A percentile compares a stretch with the other conserved stretches of the same genome.
phyloP scores from a whole-genome alignment of 164 flowering plant species.

The Amborella trichopoda region DNA sequence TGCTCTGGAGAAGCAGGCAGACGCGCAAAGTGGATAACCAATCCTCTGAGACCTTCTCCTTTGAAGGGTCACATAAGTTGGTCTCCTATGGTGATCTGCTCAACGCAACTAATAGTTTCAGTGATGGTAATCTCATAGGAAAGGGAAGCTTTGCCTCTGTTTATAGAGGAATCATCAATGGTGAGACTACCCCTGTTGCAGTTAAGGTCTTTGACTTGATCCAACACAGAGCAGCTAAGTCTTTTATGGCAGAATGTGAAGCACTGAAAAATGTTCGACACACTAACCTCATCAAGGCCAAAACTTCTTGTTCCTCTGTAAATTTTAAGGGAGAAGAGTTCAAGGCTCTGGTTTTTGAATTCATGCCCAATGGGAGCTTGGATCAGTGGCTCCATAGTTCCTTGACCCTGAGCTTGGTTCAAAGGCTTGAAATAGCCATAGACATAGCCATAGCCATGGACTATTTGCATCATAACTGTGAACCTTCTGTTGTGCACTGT shows the following conservation, averaged over 20 bases:
- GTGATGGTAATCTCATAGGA: conserved; percentile 28
- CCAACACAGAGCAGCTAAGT: conserved; percentile 15
- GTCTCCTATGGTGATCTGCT: conserved; percentile 28
- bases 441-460: conserved; percentile 2
- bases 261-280: conserved; percentile 39
- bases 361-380: conserved; percentile 35
- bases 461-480: conserved; percentile 7
- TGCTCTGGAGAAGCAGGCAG: neutral
- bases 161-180: conserved; percentile 26
- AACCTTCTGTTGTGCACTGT: conserved; percentile 3
- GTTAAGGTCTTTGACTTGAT: conserved; percentile 28
- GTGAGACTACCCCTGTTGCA: conserved; percentile 16
- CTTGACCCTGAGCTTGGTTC: neutral
- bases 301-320: conserved; percentile 35
- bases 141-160: conserved; percentile 46
- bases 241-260: conserved; percentile 40
- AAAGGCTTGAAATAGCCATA: conserved; percentile 1
- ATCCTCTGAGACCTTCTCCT: neutral
- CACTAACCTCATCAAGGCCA: conserved; percentile 39
- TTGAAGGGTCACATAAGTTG: conserved; percentile 10
- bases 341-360: conserved; percentile 36
- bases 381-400: conserved; percentile 25
- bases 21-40: neutral
- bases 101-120: conserved; percentile 24
- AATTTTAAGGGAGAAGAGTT: conserved; percentile 25